Evolutionary conservation across 2,329 filamentous ascomycete species (phyloP).

Genomic region (Xylariaceae sp.): DNA sequence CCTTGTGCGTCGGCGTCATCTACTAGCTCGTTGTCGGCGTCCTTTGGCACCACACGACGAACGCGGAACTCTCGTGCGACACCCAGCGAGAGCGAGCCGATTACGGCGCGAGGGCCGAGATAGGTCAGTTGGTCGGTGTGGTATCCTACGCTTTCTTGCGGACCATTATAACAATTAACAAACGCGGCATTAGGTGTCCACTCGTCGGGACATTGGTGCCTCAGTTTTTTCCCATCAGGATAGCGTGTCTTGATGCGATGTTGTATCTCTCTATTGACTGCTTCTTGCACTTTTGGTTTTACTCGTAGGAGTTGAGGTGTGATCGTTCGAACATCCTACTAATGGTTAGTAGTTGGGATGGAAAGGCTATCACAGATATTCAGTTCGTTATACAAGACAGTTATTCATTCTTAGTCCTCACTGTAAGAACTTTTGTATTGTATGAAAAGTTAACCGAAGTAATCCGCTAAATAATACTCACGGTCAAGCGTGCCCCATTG

Average conservation of each 20-base stretch:
- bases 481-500: conserved; percentile 75
- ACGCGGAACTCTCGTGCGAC: conserved; percentile 94
- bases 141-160: conserved; percentile 83
- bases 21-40: conserved; percentile 48
- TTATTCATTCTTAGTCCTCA: neutral
- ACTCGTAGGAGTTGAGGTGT: conserved; percentile 76
- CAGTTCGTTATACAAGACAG: neutral
- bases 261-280: conserved; percentile 80
- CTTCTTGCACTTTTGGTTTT: conserved; percentile 70
- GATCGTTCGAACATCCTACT: conserved; percentile 75
- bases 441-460: neutral
- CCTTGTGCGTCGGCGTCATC: conserved; percentile 68
- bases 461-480: conserved; percentile 40
- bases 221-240: conserved; percentile 73
- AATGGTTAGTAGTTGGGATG: conserved; percentile 4
- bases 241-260: conserved; percentile 72
- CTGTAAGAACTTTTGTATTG: neutral
- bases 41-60: conserved; percentile 72
- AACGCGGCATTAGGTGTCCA: conserved; percentile 92
- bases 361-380: neutral
- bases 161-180: conserved; percentile 91
- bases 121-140: conserved; percentile 95
- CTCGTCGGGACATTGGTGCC: conserved; percentile 71
- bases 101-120: conserved; percentile 84
- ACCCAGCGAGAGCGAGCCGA: conserved; percentile 87